Evolutionary conservation across 331 rosid species (phyloP).

Genomic region (Spiraea crenata): DNA sequence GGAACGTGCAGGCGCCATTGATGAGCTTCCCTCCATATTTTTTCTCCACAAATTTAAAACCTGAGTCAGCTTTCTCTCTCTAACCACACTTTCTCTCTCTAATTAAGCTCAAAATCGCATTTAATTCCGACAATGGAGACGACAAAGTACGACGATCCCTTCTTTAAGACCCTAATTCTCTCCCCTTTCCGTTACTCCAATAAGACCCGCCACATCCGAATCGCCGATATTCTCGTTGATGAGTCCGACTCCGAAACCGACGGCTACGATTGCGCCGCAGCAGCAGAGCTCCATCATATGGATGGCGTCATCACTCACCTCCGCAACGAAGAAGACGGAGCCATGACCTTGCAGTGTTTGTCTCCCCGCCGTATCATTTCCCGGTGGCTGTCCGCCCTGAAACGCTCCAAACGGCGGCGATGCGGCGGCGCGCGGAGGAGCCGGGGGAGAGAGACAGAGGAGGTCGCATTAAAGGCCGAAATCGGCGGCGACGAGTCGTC

Average conservation of each 20-base stretch:
- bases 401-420: slow-evolving; percentile 30
- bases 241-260: slow-evolving; percentile 20
- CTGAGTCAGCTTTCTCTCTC: neutral
- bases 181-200: slow-evolving; percentile 8
- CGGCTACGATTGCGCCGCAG: slow-evolving; percentile 13
- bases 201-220: slow-evolving; percentile 34
- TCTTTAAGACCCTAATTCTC: slow-evolving; percentile 37
- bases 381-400: slow-evolving; percentile 48
- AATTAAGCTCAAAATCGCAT: slow-evolving; percentile 6
- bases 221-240: slow-evolving; percentile 53
- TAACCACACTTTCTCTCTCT: slow-evolving; percentile 14
- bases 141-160: slow-evolving; percentile 12
- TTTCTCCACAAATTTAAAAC: slow-evolving; percentile 12
- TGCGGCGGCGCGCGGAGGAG: slow-evolving; percentile 13
- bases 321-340: slow-evolving; percentile 3
- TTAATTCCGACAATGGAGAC: slow-evolving; percentile 19
- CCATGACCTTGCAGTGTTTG: slow-evolving; percentile 31
- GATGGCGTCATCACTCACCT: slow-evolving; percentile 13
- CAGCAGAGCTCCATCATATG: slow-evolving; percentile 30
- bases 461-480: neutral
- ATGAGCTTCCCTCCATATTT: slow-evolving; percentile 32
- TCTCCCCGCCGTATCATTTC: slow-evolving; percentile 54
- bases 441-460: slow-evolving; percentile 18
- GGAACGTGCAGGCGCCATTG: slow-evolving; percentile 1
- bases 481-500: slow-evolving; percentile 7